Evolutionary conservation across 148 eudicot genomes (phyloP).

Genomic region (Salicornia ramosissima): DNA sequence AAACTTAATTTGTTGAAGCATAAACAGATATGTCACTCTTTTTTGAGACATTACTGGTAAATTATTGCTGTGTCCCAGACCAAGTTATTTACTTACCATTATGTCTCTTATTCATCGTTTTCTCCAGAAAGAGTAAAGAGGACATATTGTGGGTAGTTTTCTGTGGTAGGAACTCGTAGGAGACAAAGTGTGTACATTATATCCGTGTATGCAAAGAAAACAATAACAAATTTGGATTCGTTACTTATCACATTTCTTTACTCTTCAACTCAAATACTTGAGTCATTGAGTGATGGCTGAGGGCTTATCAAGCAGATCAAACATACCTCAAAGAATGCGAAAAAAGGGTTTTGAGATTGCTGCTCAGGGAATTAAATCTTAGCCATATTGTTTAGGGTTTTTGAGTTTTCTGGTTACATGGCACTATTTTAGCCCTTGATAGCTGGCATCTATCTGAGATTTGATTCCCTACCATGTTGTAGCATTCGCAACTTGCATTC

Average conservation of each 20-base stretch:
- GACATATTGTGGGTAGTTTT: neutral
- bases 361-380: neutral
- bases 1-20: neutral
- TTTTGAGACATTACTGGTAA: neutral
- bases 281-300: neutral
- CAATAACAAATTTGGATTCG: neutral
- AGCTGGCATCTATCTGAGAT: neutral
- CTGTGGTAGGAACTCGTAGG: neutral
- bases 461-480: neutral
- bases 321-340: neutral
- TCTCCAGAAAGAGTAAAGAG: neutral
- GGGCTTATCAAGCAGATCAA: neutral
- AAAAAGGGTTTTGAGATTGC: neutral
- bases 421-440: too few species aligned
- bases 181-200: neutral
- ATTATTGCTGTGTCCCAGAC: neutral
- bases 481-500: too few species aligned
- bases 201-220: neutral
- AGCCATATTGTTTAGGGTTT: too few species aligned
- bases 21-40: neutral
- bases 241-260: neutral
- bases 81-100: neutral
- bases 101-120: neutral
- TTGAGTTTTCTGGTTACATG: too few species aligned
- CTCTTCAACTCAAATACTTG: neutral